A percentile compares a stretch with the other conserved stretches of the same genome.
phyloP scores from a whole-genome alignment of 176 grass and related monocot genomes.

The Eragrostis nindensis region DNA sequence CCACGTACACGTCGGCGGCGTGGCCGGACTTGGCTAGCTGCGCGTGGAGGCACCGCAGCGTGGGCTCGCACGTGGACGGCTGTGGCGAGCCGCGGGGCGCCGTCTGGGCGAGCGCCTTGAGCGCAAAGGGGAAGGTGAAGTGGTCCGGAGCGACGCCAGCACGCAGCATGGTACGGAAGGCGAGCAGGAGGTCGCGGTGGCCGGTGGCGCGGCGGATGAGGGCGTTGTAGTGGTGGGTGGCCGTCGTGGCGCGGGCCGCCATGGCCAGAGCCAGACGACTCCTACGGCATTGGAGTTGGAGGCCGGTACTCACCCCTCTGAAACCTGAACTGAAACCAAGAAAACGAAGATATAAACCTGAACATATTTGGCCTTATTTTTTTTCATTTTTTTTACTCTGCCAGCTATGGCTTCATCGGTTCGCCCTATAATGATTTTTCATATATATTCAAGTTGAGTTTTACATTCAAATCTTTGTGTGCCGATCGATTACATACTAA shows the following conservation, averaged over 20 bases:
- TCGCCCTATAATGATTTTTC: no score
- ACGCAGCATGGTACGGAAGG: slow-evolving; percentile 38
- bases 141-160: slow-evolving; percentile 27
- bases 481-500: no score
- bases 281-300: no score
- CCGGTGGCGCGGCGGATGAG: slow-evolving; percentile 4
- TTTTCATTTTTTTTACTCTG: no score
- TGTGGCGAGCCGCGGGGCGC: not conserved
- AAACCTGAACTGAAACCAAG: no score
- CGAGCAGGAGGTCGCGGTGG: slow-evolving; percentile 10
- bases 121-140: slow-evolving; percentile 55
- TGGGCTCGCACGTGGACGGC: not conserved
- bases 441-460: no score
- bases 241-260: not conserved
- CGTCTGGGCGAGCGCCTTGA: slow-evolving; percentile 38
- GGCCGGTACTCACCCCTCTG: no score
- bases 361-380: no score
- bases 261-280: no score
- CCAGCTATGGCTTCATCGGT: no score
- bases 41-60: slow-evolving; percentile 31
- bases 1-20: slow-evolving; percentile 38
- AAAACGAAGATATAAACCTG: no score
- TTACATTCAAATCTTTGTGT: no score
- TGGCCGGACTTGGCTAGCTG: slow-evolving; percentile 39
- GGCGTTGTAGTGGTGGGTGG: slow-evolving; percentile 8